Base-by-base conservation (phyloP, 257 asterid genomes). In the Orobanche coerulescens region DNA sequence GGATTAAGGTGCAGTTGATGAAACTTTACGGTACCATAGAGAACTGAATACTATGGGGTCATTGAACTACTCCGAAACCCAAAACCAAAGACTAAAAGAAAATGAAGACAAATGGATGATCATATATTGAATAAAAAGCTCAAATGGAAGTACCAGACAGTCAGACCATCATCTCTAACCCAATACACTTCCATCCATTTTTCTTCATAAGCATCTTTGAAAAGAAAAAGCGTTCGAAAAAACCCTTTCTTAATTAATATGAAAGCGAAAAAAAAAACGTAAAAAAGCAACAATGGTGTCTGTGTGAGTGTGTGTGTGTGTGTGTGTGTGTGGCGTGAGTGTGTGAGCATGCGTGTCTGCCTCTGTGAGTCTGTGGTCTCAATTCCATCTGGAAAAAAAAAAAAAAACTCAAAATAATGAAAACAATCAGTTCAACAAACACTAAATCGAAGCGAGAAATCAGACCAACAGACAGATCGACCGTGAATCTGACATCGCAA, bases 401-500 rank as follows among this genome's bases (percentile, higher is more conserved):
- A 30, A 55, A 0, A 62, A 20, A 56, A n/a, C n/a, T n/a, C n/a
- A n/a, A n/a, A n/a, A n/a, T n/a, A n/a, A 43, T 12, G 22, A 5
- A 12, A 48, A 25, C 12, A 68, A 72, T 56, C 55, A 61, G 69
- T 31, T 64, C 67, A 55, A 22, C 28, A 60, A 65, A 48, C 58
- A 73, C 63, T 1, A 37, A 74, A 73, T 70, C 79, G n/a, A 73
- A 25, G 73, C 67, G 48, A 53, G 65, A 58, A 74, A 47, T 43
- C 66, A 62, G 6, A 15, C 72, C 52, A 64, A 33, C 57, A 62
- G 71, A 66, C 84, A 78, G 87, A 81, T 81, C 82, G 65, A 71
- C 60, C 52, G 47, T 16, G 67, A 70, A 73, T 44, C 61, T 4
- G 43, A 62, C 61, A 48, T 49, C 75, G 75, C 81, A 47, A 64